A percentile compares a stretch with the other conserved stretches of the same genome.
These are phyloP conservation scores for Ustilago trichophora DNA, from an alignment of 1,284 basidiomycete genomes.

Conservation along the genomic window DNA sequence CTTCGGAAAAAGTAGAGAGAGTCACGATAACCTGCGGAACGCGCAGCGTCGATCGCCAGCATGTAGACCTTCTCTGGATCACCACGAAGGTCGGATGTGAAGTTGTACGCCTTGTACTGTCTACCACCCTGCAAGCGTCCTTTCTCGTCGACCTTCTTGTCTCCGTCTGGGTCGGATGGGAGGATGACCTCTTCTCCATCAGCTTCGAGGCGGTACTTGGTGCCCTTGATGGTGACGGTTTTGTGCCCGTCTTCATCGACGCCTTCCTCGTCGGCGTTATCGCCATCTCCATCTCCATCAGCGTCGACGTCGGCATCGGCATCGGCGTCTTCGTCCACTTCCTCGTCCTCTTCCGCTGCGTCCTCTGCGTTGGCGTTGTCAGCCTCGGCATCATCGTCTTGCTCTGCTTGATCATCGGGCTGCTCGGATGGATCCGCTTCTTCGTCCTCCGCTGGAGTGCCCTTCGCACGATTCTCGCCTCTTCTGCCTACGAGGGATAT, in stretches of 20 bases:
- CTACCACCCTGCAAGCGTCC: constrained; percentile 87
- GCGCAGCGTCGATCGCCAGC: constrained; percentile 95
- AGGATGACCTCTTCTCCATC: constrained; percentile 88
- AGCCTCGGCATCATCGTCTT: no score
- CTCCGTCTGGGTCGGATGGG: constrained; percentile 83
- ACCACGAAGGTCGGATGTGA: constrained; percentile 78
- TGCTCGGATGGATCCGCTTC: background rate
- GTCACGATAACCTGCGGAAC: constrained; percentile 93
- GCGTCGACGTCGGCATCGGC: constrained; percentile 17
- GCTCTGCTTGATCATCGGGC: constrained; percentile 16
- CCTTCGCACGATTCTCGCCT: constrained; percentile 3
- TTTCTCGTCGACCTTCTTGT: constrained; percentile 86
- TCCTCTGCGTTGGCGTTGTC: constrained; percentile 1
- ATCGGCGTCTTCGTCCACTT: constrained; percentile 14
- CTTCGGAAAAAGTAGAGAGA: constrained; percentile 95
- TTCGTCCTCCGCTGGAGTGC: constrained; percentile 21
- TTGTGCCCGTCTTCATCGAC: constrained; percentile 66
- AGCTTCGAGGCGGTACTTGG: constrained; percentile 79
- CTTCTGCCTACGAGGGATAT: constrained; percentile 20
- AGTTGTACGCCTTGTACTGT: constrained; percentile 86
- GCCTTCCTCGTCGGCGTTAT: constrained; percentile 29
- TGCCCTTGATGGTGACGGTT: constrained; percentile 78
- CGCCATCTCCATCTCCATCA: constrained; percentile 21
- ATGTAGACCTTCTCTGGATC: constrained; percentile 87
- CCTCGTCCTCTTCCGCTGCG: background rate